Base-by-base conservation (phyloP, 495 filamentous ascomycete species). In the Penicillium bovifimosum region DNA sequence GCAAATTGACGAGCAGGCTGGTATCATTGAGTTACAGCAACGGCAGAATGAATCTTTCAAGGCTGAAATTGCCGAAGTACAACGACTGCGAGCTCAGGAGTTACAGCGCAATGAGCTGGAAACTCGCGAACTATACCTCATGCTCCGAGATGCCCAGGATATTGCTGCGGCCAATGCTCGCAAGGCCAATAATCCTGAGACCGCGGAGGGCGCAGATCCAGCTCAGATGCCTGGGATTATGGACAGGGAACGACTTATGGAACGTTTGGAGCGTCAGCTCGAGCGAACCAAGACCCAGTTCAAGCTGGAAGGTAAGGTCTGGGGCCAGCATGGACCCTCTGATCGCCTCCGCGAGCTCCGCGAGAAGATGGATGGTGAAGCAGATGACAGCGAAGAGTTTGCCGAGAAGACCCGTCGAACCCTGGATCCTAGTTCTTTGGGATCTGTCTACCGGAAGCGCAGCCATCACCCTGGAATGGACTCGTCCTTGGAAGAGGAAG, bases 201-300 rank as follows among this genome's bases (percentile, higher is more conserved):
- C 73, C 41, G 62, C 81, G 13, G 78, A 72, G 31, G 78, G 78
- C 4, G 83, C 78, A 3, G 83, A 87, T 63, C 84, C 91, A 8
- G 78, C 82, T 36, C 86, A 86, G 42, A 91, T 92, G 88, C 80
- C 87, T 62, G 93, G 93, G 47, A 96, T 98, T 51, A 71, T 98
- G 49, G 91, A 97, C 62, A 84, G 93, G 6, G 89, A 97, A 56
- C 85, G 76, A 65, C 82, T 98, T 50, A 93, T 98, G 86, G 85
- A 87, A 58, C 82, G 91, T 26, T 79, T 98, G 36, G 92, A 96
- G 66, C 91, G 86, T 71, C 93, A 97, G 66, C 80, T 98, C 14
- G 93, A 97, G 71, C 76, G 95, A 40, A 92, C 95, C 56, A 98
- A 98, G 78, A 97, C 93, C 5, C 91, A 97, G 66, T 96, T 90